Conservation (phyloP, 176 grass and related monocot species). For the Triticum timopheevii region DNA sequence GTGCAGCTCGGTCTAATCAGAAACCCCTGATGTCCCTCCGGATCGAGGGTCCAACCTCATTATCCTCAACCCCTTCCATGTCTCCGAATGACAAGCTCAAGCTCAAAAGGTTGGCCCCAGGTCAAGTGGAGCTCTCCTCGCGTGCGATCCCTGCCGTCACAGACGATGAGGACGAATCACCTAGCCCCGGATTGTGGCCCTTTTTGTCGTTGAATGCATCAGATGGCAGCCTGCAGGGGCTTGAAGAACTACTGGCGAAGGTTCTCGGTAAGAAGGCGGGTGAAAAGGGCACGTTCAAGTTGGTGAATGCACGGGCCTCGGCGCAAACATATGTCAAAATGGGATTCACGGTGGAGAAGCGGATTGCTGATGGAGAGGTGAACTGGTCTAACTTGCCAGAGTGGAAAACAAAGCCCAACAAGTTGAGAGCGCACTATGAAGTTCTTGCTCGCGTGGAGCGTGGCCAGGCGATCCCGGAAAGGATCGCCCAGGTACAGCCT, state of each 20-base stretch:
- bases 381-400: slow-evolving; percentile 53
- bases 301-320: slow-evolving; percentile 58
- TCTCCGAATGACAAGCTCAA: slow-evolving; percentile 72
- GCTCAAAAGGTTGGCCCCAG: slow-evolving; percentile 71
- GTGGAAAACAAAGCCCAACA: slow-evolving; percentile 80
- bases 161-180: slow-evolving; percentile 33
- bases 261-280: slow-evolving; percentile 56
- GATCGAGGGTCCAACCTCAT: slow-evolving; percentile 66
- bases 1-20: slow-evolving; percentile 48
- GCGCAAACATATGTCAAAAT: slow-evolving; percentile 89
- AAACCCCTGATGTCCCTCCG: slow-evolving; percentile 84
- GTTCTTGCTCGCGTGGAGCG: slow-evolving; percentile 78
- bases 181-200: slow-evolving; percentile 57
- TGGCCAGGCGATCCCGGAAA: slow-evolving; percentile 65
- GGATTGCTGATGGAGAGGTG: slow-evolving; percentile 49
- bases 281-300: slow-evolving; percentile 67
- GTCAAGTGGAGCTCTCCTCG: slow-evolving; percentile 76
- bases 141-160: slow-evolving; percentile 22
- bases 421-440: slow-evolving; percentile 64
- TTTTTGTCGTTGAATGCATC: slow-evolving; percentile 77
- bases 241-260: slow-evolving; percentile 77
- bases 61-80: slow-evolving; percentile 67
- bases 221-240: slow-evolving; percentile 55
- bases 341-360: slow-evolving; percentile 59
- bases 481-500: slow-evolving; percentile 58